Evolutionary conservation across 116 monocot species (phyloP).

Genomic region (Cymodocea nodosa): DNA sequence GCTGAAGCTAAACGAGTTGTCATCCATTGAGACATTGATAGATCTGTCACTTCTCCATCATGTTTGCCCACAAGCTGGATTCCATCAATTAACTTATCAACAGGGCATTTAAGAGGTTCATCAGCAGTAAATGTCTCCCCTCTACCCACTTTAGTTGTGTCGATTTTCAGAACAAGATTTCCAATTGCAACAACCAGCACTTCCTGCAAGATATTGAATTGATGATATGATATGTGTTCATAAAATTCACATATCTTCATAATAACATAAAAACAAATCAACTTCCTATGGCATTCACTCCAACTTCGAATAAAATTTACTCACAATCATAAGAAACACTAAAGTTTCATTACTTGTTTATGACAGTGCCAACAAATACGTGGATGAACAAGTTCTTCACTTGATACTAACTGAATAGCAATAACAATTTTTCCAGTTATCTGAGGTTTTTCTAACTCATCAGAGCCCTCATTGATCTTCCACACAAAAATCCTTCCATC

Average conservation of each 20-base stretch:
- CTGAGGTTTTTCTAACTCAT: conserved; percentile 76
- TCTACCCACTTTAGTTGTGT: conserved; percentile 75
- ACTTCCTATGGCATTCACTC: not conserved
- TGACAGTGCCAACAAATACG: conserved; percentile 94
- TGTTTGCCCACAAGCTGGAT: conserved; percentile 82
- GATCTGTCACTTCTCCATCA: conserved; percentile 82
- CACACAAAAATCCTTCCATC: conserved; percentile 87
- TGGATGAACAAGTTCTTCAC: conserved; percentile 62
- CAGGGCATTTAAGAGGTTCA: conserved; percentile 52
- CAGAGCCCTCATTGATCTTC: conserved; percentile 92
- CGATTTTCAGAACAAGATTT: conserved; percentile 65
- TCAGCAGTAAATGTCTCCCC: conserved; percentile 63
- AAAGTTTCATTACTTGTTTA: conserved; percentile 72
- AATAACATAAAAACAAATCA: too few relatives aligned
- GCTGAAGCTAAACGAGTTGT: conserved; percentile 85
- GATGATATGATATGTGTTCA: not conserved
- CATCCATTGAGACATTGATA: conserved; percentile 99
- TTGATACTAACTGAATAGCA: conserved; percentile 74
- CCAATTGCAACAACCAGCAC: conserved; percentile 79
- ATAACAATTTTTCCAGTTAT: conserved; percentile 76
- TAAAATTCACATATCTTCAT: too few relatives aligned
- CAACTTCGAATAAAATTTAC: not conserved
- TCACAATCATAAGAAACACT: not conserved
- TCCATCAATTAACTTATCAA: conserved; percentile 79
- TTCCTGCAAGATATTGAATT: conserved; percentile 34